Base-by-base conservation (phyloP, 2,329 filamentous ascomycete genomes). In the Alternaria consortialis region DNA sequence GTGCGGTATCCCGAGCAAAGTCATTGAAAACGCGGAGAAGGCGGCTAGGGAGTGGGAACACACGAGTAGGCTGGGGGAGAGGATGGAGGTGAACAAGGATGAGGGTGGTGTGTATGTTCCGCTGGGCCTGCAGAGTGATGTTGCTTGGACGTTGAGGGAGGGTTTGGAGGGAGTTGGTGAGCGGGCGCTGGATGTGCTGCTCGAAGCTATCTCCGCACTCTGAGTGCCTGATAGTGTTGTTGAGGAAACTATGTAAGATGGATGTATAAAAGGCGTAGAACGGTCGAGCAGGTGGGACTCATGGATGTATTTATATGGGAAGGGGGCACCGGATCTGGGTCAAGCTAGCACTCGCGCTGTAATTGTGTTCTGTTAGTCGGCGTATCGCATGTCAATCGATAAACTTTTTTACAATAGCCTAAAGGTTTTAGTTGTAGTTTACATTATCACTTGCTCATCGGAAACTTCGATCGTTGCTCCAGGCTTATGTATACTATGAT, bases 21-120 rank as follows among this genome's bases (percentile, higher is more conserved):
- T 99, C 15, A 93, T 99, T 63, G 89, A 94, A 74, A 84, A 91
- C 23, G 95, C 95, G 0, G 95, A 99, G 79, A 87, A 90, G 23
- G 95, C 95, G 6, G 95, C 95, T 1, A 89, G 85, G 69, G 92
- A 93, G 72, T 98, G 95, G 93, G 95, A 99, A 81, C 93, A 97
- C 78, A 98, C 95, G 0, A 94, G 91, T 69, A 85, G 93, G 20
- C 84, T 98, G 64, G 95, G 93, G 79, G 93, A 97, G 78, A 94
- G 91, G 60, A 82, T 97, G 62, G 93, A 97, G 70, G 89, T 88
- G 70, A 91, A 90, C 13, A 79, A 79, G 64, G 80, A 79, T 27
- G 92, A 90, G 76, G 89, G 88, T 20, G 91, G 90, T 6, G 91
- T 90, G 48, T 94, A 94, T 72, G 88, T 98, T 58, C 93, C 93